Conservation (phyloP, 176 grass and related monocot genomes). For the Musa itinerans region DNA sequence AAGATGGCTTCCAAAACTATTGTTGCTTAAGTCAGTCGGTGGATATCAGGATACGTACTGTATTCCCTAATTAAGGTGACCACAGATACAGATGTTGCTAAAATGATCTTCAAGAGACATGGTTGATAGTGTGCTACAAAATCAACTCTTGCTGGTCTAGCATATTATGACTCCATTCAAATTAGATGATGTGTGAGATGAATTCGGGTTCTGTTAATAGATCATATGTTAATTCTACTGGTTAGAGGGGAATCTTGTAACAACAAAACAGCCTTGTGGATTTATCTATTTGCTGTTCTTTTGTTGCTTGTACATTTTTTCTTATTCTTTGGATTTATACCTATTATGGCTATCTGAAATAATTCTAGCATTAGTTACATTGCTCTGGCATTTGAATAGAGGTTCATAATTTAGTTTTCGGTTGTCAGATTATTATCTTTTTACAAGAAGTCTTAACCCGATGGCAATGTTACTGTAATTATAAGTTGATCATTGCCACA, state of each 20-base stretch:
- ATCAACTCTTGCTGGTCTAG: slow-evolving; percentile 17
- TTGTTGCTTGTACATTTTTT: neutral
- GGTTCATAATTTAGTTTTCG: slow-evolving; percentile 23
- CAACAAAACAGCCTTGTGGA: neutral
- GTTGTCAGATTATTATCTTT: slow-evolving; percentile 11
- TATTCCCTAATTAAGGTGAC: slow-evolving; percentile 43
- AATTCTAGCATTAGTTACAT: slow-evolving; percentile 37
- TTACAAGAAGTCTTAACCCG: neutral
- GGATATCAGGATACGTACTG: slow-evolving; percentile 24
- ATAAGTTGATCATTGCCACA: neutral
- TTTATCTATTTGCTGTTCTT: neutral
- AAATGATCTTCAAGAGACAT: slow-evolving; percentile 29
- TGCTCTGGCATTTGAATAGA: slow-evolving; percentile 18
- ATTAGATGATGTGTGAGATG: neutral
- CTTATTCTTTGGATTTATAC: slow-evolving; percentile 15
- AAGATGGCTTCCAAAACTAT: slow-evolving; percentile 22
- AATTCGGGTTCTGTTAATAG: slow-evolving; percentile 6
- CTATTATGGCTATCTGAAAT: slow-evolving; percentile 29
- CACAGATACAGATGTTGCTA: slow-evolving; percentile 22
- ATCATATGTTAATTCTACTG: neutral
- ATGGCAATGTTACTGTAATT: neutral
- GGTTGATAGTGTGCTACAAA: slow-evolving; percentile 30
- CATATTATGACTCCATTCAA: neutral
- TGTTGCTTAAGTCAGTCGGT: slow-evolving; percentile 27
- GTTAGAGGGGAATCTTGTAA: neutral